A percentile compares a stretch with the other conserved stretches of the same genome.
Evolutionary conservation across 2,329 filamentous ascomycete genomes (phyloP).

Genomic region (Talaromyces marneffei): DNA sequence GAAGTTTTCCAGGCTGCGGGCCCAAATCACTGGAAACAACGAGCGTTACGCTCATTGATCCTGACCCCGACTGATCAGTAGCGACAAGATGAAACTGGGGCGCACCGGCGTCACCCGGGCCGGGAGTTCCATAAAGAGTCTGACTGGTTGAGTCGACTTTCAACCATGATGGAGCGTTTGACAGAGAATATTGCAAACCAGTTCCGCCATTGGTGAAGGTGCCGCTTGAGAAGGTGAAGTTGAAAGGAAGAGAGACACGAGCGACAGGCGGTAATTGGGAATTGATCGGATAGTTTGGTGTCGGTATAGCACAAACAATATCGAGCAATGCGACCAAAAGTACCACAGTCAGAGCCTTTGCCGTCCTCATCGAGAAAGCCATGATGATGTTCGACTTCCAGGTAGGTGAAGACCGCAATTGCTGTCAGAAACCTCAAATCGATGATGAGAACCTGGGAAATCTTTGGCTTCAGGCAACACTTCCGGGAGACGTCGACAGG

Average conservation of each 20-base stretch:
- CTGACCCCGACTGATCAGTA: conserved; percentile 59
- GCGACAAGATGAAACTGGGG: conserved; percentile 63
- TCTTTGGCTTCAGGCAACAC: not conserved
- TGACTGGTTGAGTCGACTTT: conserved; percentile 60
- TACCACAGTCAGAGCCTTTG: conserved; percentile 26
- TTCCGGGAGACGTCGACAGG: not conserved
- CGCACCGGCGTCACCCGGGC: conserved; percentile 51
- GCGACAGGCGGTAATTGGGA: conserved; percentile 78
- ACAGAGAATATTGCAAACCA: conserved; percentile 61
- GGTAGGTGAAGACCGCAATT: conserved; percentile 2
- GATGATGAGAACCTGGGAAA: conserved; percentile 2
- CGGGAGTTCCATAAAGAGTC: conserved; percentile 66
- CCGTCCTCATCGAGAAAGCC: conserved; percentile 14
- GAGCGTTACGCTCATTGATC: conserved; percentile 61
- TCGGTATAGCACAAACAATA: conserved; percentile 31
- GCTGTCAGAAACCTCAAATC: conserved; percentile 6
- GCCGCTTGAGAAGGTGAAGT: conserved; percentile 43
- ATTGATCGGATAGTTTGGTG: conserved; percentile 66
- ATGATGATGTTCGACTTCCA: conserved; percentile 7
- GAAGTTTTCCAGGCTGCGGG: conserved; percentile 29
- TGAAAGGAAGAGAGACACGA: conserved; percentile 53
- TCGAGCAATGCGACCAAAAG: conserved; percentile 24
- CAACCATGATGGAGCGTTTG: conserved; percentile 65
- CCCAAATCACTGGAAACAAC: conserved; percentile 55
- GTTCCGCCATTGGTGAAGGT: conserved; percentile 62